phyloP scores from a whole-genome alignment of 306 rosid species.

The Dalbergia oliveri region DNA sequence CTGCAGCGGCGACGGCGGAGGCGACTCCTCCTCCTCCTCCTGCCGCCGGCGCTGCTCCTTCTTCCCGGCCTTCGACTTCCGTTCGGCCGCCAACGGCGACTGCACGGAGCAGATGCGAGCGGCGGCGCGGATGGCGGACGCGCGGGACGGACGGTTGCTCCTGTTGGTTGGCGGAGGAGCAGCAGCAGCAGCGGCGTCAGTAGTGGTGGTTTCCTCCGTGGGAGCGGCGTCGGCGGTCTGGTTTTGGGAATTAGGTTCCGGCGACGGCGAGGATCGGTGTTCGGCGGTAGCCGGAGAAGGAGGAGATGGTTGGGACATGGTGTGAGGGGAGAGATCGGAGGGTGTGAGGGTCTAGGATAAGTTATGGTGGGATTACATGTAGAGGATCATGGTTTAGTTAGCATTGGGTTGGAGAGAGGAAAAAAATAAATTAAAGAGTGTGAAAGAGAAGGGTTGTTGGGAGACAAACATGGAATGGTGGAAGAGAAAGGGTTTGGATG shows the following conservation, averaged over 20 bases:
- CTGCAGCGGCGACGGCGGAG: conserved; percentile 51
- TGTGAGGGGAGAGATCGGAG: conserved; percentile 55
- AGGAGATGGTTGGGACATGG: conserved; percentile 73
- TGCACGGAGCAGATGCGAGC: conserved; percentile 60
- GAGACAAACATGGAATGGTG: neutral
- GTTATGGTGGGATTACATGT: conserved; percentile 64
- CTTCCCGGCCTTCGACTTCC: conserved; percentile 54
- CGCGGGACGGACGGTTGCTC: conserved; percentile 93
- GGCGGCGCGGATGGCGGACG: conserved; percentile 92
- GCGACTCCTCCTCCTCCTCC: neutral
- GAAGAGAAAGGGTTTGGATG: neutral
- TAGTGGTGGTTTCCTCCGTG: conserved; percentile 55
- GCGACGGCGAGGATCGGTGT: conserved; percentile 69
- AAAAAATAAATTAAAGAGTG: conserved; percentile 4
- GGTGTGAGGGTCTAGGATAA: conserved; percentile 46
- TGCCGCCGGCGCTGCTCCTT: conserved; percentile 51
- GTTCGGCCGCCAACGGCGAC: conserved; percentile 56
- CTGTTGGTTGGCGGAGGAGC: conserved; percentile 54
- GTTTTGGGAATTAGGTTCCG: conserved; percentile 57
- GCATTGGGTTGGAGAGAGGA: conserved; percentile 57
- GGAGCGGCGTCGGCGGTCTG: conserved; percentile 40
- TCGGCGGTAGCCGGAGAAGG: conserved; percentile 65
- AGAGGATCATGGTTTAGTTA: conserved; percentile 64
- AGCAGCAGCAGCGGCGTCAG: conserved; percentile 28
- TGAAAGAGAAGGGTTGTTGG: neutral